Percentiles rank a stretch among this genome's conserved stretches.
Conservation (phyloP, 1,139 yeast species). For the Yamadazyma atlantica region DNA sequence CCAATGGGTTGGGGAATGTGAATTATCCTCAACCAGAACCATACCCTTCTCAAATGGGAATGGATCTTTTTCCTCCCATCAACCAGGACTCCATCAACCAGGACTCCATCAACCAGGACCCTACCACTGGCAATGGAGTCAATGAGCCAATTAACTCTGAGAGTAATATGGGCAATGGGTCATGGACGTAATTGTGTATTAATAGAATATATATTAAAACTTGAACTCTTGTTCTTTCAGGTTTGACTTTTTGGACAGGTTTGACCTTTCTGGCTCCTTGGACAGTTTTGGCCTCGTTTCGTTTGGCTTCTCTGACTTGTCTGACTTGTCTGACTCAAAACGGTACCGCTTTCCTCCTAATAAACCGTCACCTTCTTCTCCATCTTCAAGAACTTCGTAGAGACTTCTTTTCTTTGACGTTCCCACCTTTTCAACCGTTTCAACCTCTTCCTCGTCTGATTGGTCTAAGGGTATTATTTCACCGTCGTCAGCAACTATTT, state of each 20-base stretch:
- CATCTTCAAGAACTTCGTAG: slow-evolving; percentile 32
- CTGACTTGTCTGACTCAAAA: too few relatives aligned
- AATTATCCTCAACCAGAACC: background rate
- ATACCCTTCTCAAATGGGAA: slow-evolving; percentile 1
- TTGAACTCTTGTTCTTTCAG: too few relatives aligned
- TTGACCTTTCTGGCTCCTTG: too few relatives aligned
- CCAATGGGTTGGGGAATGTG: slow-evolving; percentile 7
- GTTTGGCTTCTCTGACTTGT: too few relatives aligned
- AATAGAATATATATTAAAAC: slow-evolving; percentile 3
- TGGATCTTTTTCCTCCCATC: background rate
- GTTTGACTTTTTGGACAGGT: too few relatives aligned
- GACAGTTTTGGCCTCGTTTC: too few relatives aligned
- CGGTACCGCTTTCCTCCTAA: slow-evolving; percentile 22
- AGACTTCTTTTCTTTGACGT: slow-evolving; percentile 17
- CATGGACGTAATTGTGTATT: slow-evolving; percentile 1
- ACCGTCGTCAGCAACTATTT: slow-evolving; percentile 18
- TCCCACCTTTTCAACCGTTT: too few relatives aligned
- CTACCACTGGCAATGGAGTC: slow-evolving; percentile 1
- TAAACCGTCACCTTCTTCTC: slow-evolving; percentile 16
- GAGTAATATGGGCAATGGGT: background rate
- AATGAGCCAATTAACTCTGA: too few relatives aligned
- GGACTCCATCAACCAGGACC: background rate
- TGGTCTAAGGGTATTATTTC: slow-evolving; percentile 20
- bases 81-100: background rate
- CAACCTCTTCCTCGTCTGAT: slow-evolving; percentile 17